Evolutionary conservation across 148 eudicot species (phyloP).

Genomic region (Drosera capensis): DNA sequence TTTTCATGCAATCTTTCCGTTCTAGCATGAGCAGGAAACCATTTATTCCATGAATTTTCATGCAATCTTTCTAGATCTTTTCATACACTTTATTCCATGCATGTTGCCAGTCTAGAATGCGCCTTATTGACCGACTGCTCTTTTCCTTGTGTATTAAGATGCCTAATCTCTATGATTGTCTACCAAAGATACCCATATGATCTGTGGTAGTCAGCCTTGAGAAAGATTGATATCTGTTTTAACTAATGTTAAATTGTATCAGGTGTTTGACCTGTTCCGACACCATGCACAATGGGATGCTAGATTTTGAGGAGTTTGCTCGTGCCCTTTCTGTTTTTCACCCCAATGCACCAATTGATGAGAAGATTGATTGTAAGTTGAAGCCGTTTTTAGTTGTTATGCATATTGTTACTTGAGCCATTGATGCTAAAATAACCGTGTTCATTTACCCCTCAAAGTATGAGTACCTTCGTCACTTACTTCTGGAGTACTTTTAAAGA

Average conservation of each 20-base stretch:
- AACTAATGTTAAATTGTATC: constrained; percentile 1
- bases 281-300: constrained; percentile 32
- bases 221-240: neutral
- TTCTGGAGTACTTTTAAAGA: too few species aligned
- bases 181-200: too few species aligned
- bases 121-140: too few species aligned
- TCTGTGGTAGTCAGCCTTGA: neutral
- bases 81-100: too few species aligned
- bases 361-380: constrained; percentile 28
- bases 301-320: constrained; percentile 50
- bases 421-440: neutral
- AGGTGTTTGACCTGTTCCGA: constrained; percentile 50
- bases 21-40: too few species aligned
- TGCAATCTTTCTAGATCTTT: too few species aligned
- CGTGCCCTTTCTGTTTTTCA: constrained; percentile 39
- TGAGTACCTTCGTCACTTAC: too few species aligned
- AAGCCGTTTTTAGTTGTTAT: neutral
- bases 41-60: too few species aligned
- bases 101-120: too few species aligned
- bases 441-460: neutral
- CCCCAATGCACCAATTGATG: constrained; percentile 30
- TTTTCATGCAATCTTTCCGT: too few species aligned
- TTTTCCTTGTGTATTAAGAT: too few species aligned
- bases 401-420: neutral
- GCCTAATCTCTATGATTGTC: too few species aligned